A percentile compares a stretch with the other conserved stretches of the same genome.
Conservation (phyloP, 2,329 filamentous ascomycete species). For the Diaporthe nobilis region DNA sequence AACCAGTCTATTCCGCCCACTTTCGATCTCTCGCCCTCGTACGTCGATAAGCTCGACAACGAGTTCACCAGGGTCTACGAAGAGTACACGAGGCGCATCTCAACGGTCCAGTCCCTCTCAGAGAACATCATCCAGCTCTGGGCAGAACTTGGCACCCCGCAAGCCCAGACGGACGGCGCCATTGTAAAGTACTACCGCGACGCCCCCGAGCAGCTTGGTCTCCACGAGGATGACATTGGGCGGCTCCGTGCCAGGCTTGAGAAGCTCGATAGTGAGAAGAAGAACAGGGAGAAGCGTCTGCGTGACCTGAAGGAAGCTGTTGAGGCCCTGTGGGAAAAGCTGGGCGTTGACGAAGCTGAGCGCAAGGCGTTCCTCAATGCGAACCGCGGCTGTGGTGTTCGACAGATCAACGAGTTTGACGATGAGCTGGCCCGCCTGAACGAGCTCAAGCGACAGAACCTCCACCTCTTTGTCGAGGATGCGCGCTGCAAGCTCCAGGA, state of each 20-base stretch:
- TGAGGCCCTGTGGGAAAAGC: conserved; percentile 89
- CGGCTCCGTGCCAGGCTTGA: conserved; percentile 82
- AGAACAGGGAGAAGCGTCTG: conserved; percentile 79
- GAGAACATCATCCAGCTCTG: conserved; percentile 94
- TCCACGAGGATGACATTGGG: conserved; percentile 88
- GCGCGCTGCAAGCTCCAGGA: conserved; percentile 91
- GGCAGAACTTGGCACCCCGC: conserved; percentile 94
- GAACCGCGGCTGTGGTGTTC: conserved; percentile 91
- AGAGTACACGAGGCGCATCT: conserved; percentile 89
- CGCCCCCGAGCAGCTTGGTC: conserved; percentile 91
- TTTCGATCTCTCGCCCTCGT: conserved; percentile 93
- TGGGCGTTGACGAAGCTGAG: conserved; percentile 86
- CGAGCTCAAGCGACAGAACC: conserved; percentile 93
- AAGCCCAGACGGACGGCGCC: conserved; percentile 88
- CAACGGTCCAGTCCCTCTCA: conserved; percentile 79
- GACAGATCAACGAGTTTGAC: conserved; percentile 96
- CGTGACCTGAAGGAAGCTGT: conserved; percentile 80
- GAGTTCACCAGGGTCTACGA: conserved; percentile 97
- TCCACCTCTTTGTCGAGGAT: conserved; percentile 97
- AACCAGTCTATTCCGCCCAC: conserved; percentile 83
- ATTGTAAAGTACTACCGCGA: conserved; percentile 94
- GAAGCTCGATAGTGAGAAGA: conserved; percentile 90
- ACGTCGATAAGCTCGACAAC: conserved; percentile 86
- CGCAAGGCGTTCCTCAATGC: conserved; percentile 87
- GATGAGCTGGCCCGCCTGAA: conserved; percentile 89